Base-by-base conservation (phyloP, 352 stramenopile species). In the Pythium biforme region DNA sequence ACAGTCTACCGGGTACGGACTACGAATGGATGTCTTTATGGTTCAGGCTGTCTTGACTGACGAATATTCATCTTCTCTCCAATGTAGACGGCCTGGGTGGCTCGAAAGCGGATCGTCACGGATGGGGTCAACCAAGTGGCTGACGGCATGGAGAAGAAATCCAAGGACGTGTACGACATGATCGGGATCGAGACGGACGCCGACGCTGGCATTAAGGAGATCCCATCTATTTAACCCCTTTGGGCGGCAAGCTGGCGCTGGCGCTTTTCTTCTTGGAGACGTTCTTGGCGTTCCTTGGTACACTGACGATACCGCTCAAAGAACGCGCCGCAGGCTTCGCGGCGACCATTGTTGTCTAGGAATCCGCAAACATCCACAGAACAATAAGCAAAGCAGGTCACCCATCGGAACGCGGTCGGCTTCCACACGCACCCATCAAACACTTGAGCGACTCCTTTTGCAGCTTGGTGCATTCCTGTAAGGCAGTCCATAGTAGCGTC, bases 101-200 rank as follows among this genome's bases (percentile, higher is more conserved):
- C 74, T 47, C 77, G 84, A 31, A 94, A 94, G 62, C 81, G 84
- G 12, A 89, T 94, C 55, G 81, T 75, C 11, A 89, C 85, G 70
- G 84, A 94, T 23, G 82, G 77, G 12, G 63, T 94, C 20, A 85
- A 94, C 61, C 79, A 90, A 69, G 80, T 92, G 39, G 79, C 85
- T 0, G 85, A 94, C 29, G 81, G 85, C 27, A 92, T 91, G 82
- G 85, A 94, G 68, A 94, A 94, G 65, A 92, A 91, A 37, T 62
- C 73, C 4, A 88, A 88, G 50, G 76, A 68, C 12, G 78, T 94
- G 58, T 62, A 87, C 57, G 72, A 81, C 0, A 55, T 91, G 20
- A 70, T 78, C 17, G 78, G 72, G 20, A 59, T 93, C 31, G 84
- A 93, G 68, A 89, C 84, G 17, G 84, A 93, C 63, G 81, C 70